Percentiles rank a stretch among this genome's conserved stretches.
Evolutionary conservation across 2,329 filamentous ascomycete species (phyloP).

Genomic region (Setomelanomma holmii): DNA sequence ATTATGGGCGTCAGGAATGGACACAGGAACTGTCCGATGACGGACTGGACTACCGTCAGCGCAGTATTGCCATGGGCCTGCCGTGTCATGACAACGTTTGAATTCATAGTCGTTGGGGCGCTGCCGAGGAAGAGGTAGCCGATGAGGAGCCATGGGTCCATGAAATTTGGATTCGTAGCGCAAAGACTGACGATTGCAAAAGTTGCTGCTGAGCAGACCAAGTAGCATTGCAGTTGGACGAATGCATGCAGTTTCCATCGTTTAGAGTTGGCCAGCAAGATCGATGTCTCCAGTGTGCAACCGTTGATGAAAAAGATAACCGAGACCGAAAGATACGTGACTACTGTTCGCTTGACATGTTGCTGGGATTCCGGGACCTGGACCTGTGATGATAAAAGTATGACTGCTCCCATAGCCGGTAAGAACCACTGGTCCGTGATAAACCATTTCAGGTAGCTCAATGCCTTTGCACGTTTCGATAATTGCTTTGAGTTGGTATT

Average conservation of each 20-base stretch:
- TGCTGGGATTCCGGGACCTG: slow-evolving; percentile 63
- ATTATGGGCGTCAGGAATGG: slow-evolving; percentile 71
- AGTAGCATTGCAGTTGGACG: slow-evolving; percentile 71
- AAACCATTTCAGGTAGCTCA: slow-evolving; percentile 41
- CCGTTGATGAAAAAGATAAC: slow-evolving; percentile 76
- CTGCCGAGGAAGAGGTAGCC: slow-evolving; percentile 73
- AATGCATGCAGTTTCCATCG: slow-evolving; percentile 74
- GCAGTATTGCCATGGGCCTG: slow-evolving; percentile 68
- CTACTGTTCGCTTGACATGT: slow-evolving; percentile 55
- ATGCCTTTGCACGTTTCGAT: slow-evolving; percentile 10
- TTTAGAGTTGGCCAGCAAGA: slow-evolving; percentile 66
- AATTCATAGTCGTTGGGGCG: slow-evolving; percentile 75
- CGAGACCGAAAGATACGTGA: slow-evolving; percentile 73
- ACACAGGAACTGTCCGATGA: slow-evolving; percentile 73
- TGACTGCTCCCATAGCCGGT: slow-evolving; percentile 64
- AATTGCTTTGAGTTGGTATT: neutral
- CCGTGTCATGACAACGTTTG: slow-evolving; percentile 77
- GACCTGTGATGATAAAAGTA: slow-evolving; percentile 62
- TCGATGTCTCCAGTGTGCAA: slow-evolving; percentile 69
- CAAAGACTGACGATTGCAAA: slow-evolving; percentile 63
- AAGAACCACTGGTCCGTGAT: slow-evolving; percentile 69
- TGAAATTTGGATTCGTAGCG: slow-evolving; percentile 57
- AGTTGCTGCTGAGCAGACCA: slow-evolving; percentile 69
- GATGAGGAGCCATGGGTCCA: slow-evolving; percentile 70
- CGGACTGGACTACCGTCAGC: slow-evolving; percentile 65